phyloP scores from a whole-genome alignment of 805 yeast species.

The Lipomyces oligophaga region DNA sequence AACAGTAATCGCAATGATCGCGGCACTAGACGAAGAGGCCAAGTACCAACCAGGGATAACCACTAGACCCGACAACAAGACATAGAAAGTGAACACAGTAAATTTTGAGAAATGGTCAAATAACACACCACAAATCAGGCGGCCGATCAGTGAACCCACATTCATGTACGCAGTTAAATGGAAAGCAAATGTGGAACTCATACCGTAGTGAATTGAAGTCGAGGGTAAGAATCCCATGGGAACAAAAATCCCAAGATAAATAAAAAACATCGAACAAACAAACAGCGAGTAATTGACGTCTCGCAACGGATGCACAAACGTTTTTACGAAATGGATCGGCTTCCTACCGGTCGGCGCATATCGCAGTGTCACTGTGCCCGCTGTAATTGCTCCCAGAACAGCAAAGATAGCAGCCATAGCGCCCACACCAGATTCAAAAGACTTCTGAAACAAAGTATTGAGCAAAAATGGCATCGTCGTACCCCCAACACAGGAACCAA shows the following conservation, averaged over 20 bases:
- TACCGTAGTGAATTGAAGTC: slow-evolving; percentile 32
- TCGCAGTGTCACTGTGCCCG: slow-evolving; percentile 31
- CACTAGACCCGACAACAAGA: slow-evolving; percentile 33
- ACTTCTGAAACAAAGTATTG: slow-evolving; percentile 34
- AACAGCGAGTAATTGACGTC: slow-evolving; percentile 33
- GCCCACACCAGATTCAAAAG: slow-evolving; percentile 52
- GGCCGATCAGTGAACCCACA: slow-evolving; percentile 46
- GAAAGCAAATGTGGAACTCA: slow-evolving; percentile 22
- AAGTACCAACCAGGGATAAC: slow-evolving; percentile 30
- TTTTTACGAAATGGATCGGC: slow-evolving; percentile 17
- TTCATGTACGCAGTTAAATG: slow-evolving; percentile 38
- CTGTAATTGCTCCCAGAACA: slow-evolving; percentile 31
- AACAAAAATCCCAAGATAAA: slow-evolving; percentile 35
- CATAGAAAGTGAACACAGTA: slow-evolving; percentile 37
- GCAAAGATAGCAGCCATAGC: slow-evolving; percentile 46
- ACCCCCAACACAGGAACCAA: slow-evolving; percentile 54
- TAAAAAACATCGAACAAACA: slow-evolving; percentile 30
- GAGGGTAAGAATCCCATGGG: slow-evolving; percentile 37
- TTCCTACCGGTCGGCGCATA: slow-evolving; percentile 23
- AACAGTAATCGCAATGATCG: slow-evolving; percentile 34
- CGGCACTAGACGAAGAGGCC: slow-evolving; percentile 13
- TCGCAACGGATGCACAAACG: slow-evolving; percentile 29
- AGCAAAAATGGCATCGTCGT: slow-evolving; percentile 43
- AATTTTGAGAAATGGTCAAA: slow-evolving; percentile 49
- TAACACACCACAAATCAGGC: slow-evolving; percentile 46